Base-by-base conservation (phyloP, 2,329 filamentous ascomycete species). In the Ascochyta viciae-villosae region DNA sequence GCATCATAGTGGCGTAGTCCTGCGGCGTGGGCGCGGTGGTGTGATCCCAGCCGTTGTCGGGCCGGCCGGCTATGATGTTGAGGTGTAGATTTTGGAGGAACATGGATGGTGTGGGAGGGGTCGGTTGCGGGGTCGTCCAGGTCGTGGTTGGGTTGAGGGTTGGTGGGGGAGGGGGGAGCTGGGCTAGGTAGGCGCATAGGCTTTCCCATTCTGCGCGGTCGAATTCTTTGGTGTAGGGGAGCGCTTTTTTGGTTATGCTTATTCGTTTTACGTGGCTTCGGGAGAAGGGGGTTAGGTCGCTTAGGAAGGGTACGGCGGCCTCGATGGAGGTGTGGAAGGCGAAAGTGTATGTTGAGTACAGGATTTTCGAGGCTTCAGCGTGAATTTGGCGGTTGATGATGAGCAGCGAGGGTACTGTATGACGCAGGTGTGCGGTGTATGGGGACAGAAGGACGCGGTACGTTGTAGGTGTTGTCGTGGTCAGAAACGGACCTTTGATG, bases 271-370 rank as follows among this genome's bases (percentile, higher is more conserved):
- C 73, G 42, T 82, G 74, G 9, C 71, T 68, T 31, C 82, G 78
- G 2, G 82, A 80, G 16, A 70, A 63, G 1, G 80, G 77, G 2
- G 82, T 84, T 31, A 87, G 78, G 67, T 88, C 85, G 29, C 77
- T 75, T 35, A 89, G 76, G 67, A 88, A 88, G 0, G 85, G 84
- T 1, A 82, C 78, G 6, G 86, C 79, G 15, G 85, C 84, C 71
- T 88, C 86, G 60, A 88, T 77, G 71, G 85, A 79, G 43, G 79
- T 78, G 58, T 82, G 82, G 68, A 89, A 89, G 64, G 83, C 81
- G 69, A 88, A 88, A 0, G 76, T 76, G 67, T 87, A 83, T 51
- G 70, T 75, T 7, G 76, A 77, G 71, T 88, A 89, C 3, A 89
- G 75, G 15, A 85, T 68, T 54, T 82, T 78, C 4, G 81, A 75